Evolutionary conservation across 2,329 filamentous ascomycete species (phyloP).

Genomic region (Alternaria ventricosa): DNA sequence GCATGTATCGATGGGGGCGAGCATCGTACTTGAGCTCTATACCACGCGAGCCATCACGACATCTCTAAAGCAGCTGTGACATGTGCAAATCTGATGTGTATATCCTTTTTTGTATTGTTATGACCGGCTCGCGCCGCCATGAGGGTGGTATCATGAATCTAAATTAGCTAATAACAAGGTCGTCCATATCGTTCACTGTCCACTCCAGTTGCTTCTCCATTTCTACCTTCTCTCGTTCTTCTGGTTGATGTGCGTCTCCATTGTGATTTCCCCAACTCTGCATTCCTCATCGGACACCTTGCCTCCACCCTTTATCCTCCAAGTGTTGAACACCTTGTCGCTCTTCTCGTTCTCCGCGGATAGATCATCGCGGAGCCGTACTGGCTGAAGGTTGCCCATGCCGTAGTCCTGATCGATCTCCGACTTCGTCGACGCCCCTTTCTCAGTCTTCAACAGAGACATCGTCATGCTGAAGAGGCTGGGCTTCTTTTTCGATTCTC

Average conservation of each 20-base stretch:
- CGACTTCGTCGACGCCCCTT: slow-evolving; percentile 15
- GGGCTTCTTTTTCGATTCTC: slow-evolving; percentile 22
- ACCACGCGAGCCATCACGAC: not conserved
- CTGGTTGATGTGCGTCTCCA: slow-evolving; percentile 35
- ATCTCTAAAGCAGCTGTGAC: not conserved
- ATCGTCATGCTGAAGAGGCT: slow-evolving; percentile 30
- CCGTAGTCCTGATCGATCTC: slow-evolving; percentile 30
- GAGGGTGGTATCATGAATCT: slow-evolving; percentile 11
- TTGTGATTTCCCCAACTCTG: slow-evolving; percentile 29
- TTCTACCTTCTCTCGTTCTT: slow-evolving; percentile 19
- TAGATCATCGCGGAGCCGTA: slow-evolving; percentile 38
- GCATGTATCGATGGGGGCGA: not conserved
- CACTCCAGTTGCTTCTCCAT: not conserved
- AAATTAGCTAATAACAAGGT: not conserved
- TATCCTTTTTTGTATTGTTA: not conserved
- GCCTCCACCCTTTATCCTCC: slow-evolving; percentile 38
- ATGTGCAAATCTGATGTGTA: not conserved
- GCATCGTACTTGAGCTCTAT: not conserved
- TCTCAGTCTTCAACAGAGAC: slow-evolving; percentile 33
- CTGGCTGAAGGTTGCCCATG: slow-evolving; percentile 30
- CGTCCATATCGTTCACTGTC: not conserved
- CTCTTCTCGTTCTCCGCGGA: slow-evolving; percentile 24
- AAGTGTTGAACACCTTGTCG: slow-evolving; percentile 35
- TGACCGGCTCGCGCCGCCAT: not conserved
- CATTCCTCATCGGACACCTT: slow-evolving; percentile 36